Evolutionary conservation across 352 stramenopile species (phyloP).

Genomic region (Globisporangium cederbergense): DNA sequence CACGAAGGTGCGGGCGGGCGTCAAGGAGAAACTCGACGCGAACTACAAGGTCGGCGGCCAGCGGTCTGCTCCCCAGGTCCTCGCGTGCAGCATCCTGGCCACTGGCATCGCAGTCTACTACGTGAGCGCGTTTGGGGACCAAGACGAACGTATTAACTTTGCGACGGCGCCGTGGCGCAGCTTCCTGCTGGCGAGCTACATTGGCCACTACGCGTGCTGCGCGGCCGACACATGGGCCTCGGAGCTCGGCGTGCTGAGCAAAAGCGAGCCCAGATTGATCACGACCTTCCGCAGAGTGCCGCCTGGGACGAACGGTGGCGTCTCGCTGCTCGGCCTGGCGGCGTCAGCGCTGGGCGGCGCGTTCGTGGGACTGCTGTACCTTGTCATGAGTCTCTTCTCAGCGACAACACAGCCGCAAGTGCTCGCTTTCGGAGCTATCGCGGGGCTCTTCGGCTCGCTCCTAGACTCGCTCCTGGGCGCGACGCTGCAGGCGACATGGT

Average conservation of each 20-base stretch:
- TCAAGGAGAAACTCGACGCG: conserved; percentile 61
- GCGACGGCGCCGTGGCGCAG: conserved; percentile 26
- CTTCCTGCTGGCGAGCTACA: conserved; percentile 68
- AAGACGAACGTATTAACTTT: conserved; percentile 40
- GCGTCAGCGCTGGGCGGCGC: conserved; percentile 81
- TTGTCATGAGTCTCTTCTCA: conserved; percentile 32
- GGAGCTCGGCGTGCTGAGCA: conserved; percentile 91
- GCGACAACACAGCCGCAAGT: conserved; percentile 43
- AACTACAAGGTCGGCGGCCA: conserved; percentile 83
- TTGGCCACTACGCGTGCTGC: conserved; percentile 93
- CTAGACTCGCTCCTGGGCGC: conserved; percentile 84
- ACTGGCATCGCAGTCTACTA: conserved; percentile 64
- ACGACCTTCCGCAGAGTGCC: conserved; percentile 80
- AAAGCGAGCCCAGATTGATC: conserved; percentile 78
- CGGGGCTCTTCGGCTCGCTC: conserved; percentile 69
- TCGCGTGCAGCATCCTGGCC: conserved; percentile 74
- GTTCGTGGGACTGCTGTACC: conserved; percentile 86
- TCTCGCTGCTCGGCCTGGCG: conserved; percentile 81
- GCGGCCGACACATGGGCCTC: conserved; percentile 94
- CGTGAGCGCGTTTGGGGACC: conserved; percentile 35
- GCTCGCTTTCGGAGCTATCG: conserved; percentile 48
- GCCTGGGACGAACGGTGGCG: conserved; percentile 91
- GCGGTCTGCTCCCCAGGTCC: conserved; percentile 64
- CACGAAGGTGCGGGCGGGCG: conserved; percentile 59
- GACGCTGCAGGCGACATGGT: conserved; percentile 78